Evolutionary conservation across 345 rosid genomes (phyloP), one percentile per base, ranked within the genome.

Genomic region (Moricandia arvensis): DNA sequence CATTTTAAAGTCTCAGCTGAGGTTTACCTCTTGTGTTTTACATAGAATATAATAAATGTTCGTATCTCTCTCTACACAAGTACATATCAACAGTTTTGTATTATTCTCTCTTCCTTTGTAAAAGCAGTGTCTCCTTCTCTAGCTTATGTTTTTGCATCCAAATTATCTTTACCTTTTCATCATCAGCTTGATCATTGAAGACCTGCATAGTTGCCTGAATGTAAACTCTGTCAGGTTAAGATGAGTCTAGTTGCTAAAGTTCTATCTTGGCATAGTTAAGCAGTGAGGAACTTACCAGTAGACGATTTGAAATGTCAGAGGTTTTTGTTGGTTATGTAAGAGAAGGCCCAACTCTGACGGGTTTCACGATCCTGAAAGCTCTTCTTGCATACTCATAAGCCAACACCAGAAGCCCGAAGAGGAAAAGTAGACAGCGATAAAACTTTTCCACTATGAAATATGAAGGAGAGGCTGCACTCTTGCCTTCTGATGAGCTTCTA

Each of bases 401-500:
- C 71, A 89, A 61, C 73, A 85, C 76, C 57, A 95, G 78, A 66
- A 95, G 78, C 53, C 96, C 82, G 37, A 82, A 82, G 71, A 92
- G 34, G 83, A 83, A 89, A 8, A 88, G 35, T 59, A 95, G 75
- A 80, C 49, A 80, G 9, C 84, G 8, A 45, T 82, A 79, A 63
- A 90, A 75, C 80, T 83, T 89, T 49, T 75, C 89, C 12, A 81
- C 6, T 0, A 79, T 26, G 72, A 59, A 27, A 60, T 59, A 57
- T 34, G 66, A 54, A 31, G 79, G 41, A 4, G 76, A 70, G 24
- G 30, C 7, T 1, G 63, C 68, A 80, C 26, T 83, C 81, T 72
- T 78, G 30, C 82, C 84, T 41, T 82, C 88, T 16, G 83, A 18
- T 47, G 60, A 73, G 43, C 30, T 69, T 63, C 74, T 78, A 29